Percentiles rank a stretch among this genome's conserved stretches.
phyloP scores from a whole-genome alignment of 2,329 filamentous ascomycete genomes.

The Xylariaceae sp. region DNA sequence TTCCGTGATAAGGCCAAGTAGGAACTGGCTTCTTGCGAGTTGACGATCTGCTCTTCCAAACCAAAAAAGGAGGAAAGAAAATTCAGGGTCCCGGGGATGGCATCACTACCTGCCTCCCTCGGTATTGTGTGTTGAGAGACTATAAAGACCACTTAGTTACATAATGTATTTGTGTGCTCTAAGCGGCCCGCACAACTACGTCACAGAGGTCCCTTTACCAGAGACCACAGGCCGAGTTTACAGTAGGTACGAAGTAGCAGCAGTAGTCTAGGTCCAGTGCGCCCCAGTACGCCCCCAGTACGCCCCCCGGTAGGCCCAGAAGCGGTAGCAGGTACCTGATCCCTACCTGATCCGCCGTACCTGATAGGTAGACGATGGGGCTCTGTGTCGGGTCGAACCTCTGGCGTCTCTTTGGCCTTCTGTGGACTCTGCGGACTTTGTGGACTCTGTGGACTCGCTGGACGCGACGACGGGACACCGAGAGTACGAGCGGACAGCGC shows the following conservation, averaged over 20 bases:
- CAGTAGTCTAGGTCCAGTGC: too few relatives aligned
- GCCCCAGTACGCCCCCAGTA: too few relatives aligned
- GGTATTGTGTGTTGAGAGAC: slow-evolving; percentile 10
- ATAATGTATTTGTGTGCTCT: slow-evolving; percentile 15
- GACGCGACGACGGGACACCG: too few relatives aligned
- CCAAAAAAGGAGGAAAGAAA: background rate
- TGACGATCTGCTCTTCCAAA: background rate
- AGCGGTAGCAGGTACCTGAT: background rate
- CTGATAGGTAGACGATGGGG: slow-evolving; percentile 5
- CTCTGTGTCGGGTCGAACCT: slow-evolving; percentile 4
- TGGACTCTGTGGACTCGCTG: too few relatives aligned
- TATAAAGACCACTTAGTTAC: slow-evolving; percentile 3
- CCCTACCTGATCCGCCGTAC: background rate
- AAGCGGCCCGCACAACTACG: slow-evolving; percentile 18
- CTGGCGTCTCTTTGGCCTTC: too few relatives aligned
- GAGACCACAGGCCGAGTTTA: background rate
- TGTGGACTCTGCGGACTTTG: too few relatives aligned
- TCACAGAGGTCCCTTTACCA: slow-evolving; percentile 10
- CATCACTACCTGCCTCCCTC: slow-evolving; percentile 13
- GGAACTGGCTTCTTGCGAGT: background rate
- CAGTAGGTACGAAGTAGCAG: background rate
- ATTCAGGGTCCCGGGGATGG: slow-evolving; percentile 9
- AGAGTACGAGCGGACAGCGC: too few relatives aligned
- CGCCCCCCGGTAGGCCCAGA: too few relatives aligned
- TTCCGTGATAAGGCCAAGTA: background rate